A percentile compares a stretch with the other conserved stretches of the same genome.
phyloP scores from a whole-genome alignment of 495 filamentous ascomycete species.

The Podospora sp. region DNA sequence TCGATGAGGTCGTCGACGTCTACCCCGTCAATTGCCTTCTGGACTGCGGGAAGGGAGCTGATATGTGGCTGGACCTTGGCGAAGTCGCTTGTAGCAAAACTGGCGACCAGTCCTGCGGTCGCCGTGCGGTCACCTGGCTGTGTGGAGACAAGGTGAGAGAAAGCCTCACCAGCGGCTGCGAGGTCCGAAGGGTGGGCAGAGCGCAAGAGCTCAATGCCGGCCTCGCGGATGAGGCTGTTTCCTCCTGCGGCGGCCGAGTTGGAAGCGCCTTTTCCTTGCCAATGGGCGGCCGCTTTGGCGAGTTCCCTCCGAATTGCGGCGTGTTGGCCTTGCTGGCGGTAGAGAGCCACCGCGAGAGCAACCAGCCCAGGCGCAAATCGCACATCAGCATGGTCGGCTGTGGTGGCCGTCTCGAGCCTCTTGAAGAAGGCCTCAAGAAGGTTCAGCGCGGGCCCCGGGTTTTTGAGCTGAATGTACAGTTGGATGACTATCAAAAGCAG shows the following conservation, averaged over 20 bases:
- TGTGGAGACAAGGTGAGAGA: slow-evolving; percentile 64
- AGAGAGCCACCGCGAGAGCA: slow-evolving; percentile 79
- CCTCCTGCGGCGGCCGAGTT: slow-evolving; percentile 41
- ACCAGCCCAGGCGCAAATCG: slow-evolving; percentile 86
- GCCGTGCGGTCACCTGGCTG: slow-evolving; percentile 66
- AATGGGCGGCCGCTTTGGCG: slow-evolving; percentile 80
- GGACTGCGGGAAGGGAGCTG: slow-evolving; percentile 64
- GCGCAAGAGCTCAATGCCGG: slow-evolving; percentile 75
- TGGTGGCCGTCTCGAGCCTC: slow-evolving; percentile 67
- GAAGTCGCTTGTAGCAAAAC: slow-evolving; percentile 70
- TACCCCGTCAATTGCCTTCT: slow-evolving; percentile 64
- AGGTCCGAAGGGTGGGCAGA: slow-evolving; percentile 70
- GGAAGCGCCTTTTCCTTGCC: slow-evolving; percentile 55
- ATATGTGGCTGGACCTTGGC: slow-evolving; percentile 61
- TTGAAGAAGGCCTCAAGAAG: slow-evolving; percentile 75
- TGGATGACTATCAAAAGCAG: slow-evolving; percentile 82
- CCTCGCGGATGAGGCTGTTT: slow-evolving; percentile 70
- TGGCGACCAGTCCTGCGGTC: slow-evolving; percentile 80
- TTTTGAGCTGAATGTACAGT: slow-evolving; percentile 74
- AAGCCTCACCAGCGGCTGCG: slow-evolving; percentile 69
- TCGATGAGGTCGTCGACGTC: slow-evolving; percentile 72
- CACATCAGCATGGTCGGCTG: slow-evolving; percentile 60
- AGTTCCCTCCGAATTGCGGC: slow-evolving; percentile 69
- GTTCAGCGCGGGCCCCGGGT: slow-evolving; percentile 72
- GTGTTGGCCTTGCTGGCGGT: slow-evolving; percentile 76